Base-by-base conservation (phyloP, 2,329 filamentous ascomycete genomes). In the Chrysosporium queenslandicum region DNA sequence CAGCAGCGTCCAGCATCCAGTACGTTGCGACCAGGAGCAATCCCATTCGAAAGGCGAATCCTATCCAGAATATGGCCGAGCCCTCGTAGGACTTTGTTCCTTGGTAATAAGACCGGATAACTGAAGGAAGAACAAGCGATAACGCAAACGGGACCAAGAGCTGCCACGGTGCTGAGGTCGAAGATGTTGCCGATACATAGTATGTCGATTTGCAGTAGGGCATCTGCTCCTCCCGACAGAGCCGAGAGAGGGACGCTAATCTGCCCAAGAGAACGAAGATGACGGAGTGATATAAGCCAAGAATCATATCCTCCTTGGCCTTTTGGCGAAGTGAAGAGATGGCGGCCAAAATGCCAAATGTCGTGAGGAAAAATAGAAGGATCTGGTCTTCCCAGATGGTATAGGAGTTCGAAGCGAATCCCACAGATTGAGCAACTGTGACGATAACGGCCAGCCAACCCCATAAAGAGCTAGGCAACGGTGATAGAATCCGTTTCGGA, bases 321-420 rank as follows among this genome's bases (percentile, higher is more conserved):
- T 81, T 77, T 58, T 89, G 82, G 14, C 87, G 81, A 61, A 94
- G 77, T 0, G 90, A 90, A 1, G 85, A 82, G 11, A 87, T 69
- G 11, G 85, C 78, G 32, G 85, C 80, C n/a, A 84, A 76, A 5
- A 89, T 68, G 27, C 89, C 90, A 64, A 97, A 96, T 0, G 90
- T 92, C 1, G 82, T 81, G 54, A 96, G 79, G 71, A 97, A 91
- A 72, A 94, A 95, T 2, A 95, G 76, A 3, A 95, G 77, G 52
- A 96, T 96, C 12, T 88, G 86, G 63, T 98, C 92, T 71, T 98
- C 92, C 90, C 92, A 98, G 59, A 98, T 95, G 0, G 91, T 97
- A 70, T 90, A 98, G 0, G 92, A 98, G 70, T 98, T 98, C 2
- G 92, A 92, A 0, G 91, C 91, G 66, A 97, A 98, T 6, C 92